Evolutionary conservation across 2,329 filamentous ascomycete species (phyloP), one percentile per base, ranked within the genome.

Genomic region (Aspergillus pseudoglaucus): DNA sequence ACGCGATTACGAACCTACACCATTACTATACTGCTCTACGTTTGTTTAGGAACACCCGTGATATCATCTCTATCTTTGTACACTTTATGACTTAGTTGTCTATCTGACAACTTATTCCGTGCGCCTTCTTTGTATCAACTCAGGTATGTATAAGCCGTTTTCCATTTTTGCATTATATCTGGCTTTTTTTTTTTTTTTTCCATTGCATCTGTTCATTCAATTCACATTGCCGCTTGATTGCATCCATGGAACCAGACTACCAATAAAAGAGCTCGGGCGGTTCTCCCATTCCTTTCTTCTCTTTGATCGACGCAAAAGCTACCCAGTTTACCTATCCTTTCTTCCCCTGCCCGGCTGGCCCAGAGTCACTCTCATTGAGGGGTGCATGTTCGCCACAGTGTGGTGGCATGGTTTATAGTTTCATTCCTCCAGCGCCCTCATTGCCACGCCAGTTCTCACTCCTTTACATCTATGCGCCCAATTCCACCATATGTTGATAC

Each of bases 1-100:
- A 60, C 50, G 59, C 59, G 56, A 60, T 60, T 58, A 63, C 61
- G 60, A 61, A 42, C 23, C 23, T 47, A 47, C 38, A 42, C 48
- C 56, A 46, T 40, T 47, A 53, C 46, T 51, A 53, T 51, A 46
- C 51, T 47, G 44, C 47, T 46, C 49, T 46, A n/a, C 37, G 46
- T 49, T 41, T 43, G 47, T 49, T 41, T 41, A 12, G 38, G 18
- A 23, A 20, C 38, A 18, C 18, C 10, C 12, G 38, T 23, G 38
- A 22, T 40, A 12, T 22, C n/a, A 17, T 10, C 20, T 20, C 17
- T 39, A 39, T 18, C 17, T 20, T 39, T 39, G 37, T 39, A 39
- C 37, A 39, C 37, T 39, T 17, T 39, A 39, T 17, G 37, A 17
- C 37, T 17, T 20, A 23, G 23, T 27, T 15, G 22, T 42, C 25